These are phyloP conservation scores for Ambispora gerdemannii DNA, from an alignment of 192 early-diverging fungal species.

Conservation along the genomic window DNA sequence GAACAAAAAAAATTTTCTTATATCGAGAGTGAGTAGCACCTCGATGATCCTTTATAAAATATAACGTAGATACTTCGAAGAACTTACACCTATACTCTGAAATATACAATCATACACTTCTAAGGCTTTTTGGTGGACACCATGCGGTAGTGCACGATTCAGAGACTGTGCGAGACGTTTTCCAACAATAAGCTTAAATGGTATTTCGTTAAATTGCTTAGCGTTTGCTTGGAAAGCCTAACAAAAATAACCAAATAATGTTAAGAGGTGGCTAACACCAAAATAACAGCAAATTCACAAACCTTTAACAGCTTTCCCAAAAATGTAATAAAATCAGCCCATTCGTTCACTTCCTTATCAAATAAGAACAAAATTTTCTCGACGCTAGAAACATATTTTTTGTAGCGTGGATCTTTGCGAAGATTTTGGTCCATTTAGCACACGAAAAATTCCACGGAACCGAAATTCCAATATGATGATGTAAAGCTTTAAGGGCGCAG, in stretches of 20 bases:
- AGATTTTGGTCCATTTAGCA: slow-evolving; percentile 16
- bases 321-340: slow-evolving; percentile 93
- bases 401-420: slow-evolving; percentile 73
- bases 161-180: slow-evolving; percentile 93
- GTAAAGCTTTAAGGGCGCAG: too few relatives aligned
- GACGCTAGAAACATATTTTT: slow-evolving; percentile 76
- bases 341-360: slow-evolving; percentile 83
- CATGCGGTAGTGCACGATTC: slow-evolving; percentile 90
- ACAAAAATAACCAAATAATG: neutral
- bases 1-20: neutral
- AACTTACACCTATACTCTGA: slow-evolving; percentile 63
- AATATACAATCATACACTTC: slow-evolving; percentile 83
- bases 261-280: neutral
- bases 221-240: slow-evolving; percentile 75
- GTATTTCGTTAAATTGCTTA: slow-evolving; percentile 68
- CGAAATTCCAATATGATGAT: too few relatives aligned
- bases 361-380: slow-evolving; percentile 89
- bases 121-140: slow-evolving; percentile 92
- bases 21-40: neutral
- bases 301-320: slow-evolving; percentile 79
- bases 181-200: slow-evolving; percentile 79
- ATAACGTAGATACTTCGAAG: neutral
- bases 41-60: too few relatives aligned
- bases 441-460: too few relatives aligned
- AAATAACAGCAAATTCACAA: slow-evolving; percentile 7